Conservation (phyloP, 371 early-diverging fungal genomes). For the Mortierella sp. region DNA sequence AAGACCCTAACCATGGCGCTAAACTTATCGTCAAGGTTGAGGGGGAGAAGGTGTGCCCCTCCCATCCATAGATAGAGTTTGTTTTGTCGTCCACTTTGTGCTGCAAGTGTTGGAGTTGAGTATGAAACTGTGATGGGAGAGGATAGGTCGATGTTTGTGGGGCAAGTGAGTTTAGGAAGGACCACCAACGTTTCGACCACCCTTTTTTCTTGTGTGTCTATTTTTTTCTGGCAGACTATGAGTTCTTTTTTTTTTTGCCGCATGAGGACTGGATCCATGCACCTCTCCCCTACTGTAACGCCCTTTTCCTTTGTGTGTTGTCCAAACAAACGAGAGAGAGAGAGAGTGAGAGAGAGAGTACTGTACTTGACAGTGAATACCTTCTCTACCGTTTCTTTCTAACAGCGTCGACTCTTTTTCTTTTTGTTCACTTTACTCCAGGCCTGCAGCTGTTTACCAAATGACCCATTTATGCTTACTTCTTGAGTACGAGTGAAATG, state of each 20-base stretch:
- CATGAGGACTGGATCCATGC: neutral
- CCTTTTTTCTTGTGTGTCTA: too few species aligned
- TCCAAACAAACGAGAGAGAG: neutral
- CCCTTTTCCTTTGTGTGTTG: neutral
- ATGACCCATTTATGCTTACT: neutral
- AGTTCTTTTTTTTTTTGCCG: neutral
- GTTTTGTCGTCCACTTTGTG: neutral
- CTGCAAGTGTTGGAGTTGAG: neutral
- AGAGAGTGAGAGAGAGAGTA: neutral
- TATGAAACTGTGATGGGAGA: neutral
- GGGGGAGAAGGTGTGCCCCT: neutral
- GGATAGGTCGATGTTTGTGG: neutral
- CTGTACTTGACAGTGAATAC: neutral
- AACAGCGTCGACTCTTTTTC: neutral
- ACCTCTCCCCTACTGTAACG: neutral
- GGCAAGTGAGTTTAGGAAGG: constrained; percentile 4
- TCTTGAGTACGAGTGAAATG: neutral
- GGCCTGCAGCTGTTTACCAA: neutral
- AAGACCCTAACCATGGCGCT: neutral
- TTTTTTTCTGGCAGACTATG: neutral
- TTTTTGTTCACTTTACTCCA: neutral
- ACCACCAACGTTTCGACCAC: neutral
- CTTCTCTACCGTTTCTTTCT: neutral
- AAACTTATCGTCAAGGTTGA: neutral
- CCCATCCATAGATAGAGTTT: neutral